Conservation (phyloP, 805 yeast species). For the Ogataea minuta region DNA sequence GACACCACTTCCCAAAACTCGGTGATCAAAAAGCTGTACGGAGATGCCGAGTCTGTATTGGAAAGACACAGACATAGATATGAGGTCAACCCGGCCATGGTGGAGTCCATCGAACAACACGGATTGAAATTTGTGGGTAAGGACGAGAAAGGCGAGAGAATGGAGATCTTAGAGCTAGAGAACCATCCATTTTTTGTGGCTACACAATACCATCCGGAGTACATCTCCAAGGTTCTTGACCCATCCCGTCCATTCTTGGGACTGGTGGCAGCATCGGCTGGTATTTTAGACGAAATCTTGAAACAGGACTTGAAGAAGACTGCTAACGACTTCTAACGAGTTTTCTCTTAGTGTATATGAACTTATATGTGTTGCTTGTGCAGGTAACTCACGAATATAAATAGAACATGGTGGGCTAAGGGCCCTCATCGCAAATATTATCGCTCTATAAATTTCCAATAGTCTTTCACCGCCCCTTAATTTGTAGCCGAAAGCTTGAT, state of each 20-base stretch:
- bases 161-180: slow-evolving; percentile 88
- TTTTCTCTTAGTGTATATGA: slow-evolving; percentile 6
- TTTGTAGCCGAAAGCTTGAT: slow-evolving; percentile 17
- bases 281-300: slow-evolving; percentile 69
- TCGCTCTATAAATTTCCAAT: background rate
- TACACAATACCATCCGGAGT: slow-evolving; percentile 98
- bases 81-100: slow-evolving; percentile 88
- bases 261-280: slow-evolving; percentile 89
- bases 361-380: slow-evolving; percentile 3
- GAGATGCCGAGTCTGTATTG: slow-evolving; percentile 59
- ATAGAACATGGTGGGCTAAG: slow-evolving; percentile 10
- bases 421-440: slow-evolving; percentile 11
- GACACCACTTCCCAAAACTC: slow-evolving; percentile 57
- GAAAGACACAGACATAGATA: slow-evolving; percentile 99
- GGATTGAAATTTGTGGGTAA: slow-evolving; percentile 92
- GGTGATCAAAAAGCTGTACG: slow-evolving; percentile 74
- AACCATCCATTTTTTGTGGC: slow-evolving; percentile 91
- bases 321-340: slow-evolving; percentile 31
- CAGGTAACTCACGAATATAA: slow-evolving; percentile 8
- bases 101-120: slow-evolving; percentile 63
- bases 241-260: slow-evolving; percentile 98
- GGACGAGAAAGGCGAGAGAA: slow-evolving; percentile 86
- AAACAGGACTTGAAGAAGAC: slow-evolving; percentile 35
- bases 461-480: background rate
- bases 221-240: slow-evolving; percentile 90